Conservation (phyloP, 2,329 filamentous ascomycete species). For the Orbilia brochopaga region DNA sequence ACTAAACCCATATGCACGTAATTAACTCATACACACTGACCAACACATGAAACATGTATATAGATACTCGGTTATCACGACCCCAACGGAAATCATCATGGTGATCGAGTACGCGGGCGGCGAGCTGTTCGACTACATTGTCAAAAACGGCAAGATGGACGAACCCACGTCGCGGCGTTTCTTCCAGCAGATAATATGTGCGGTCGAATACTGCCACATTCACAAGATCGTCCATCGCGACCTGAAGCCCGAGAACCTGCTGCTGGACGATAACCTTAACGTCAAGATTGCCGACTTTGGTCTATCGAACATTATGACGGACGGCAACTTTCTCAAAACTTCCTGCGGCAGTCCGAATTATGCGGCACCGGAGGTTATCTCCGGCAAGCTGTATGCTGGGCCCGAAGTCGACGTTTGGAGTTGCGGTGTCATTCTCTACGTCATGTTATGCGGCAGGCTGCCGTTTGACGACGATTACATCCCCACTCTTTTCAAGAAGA, state of each 20-base stretch:
- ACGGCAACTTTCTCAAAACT: constrained; percentile 98
- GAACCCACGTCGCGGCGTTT: constrained; percentile 94
- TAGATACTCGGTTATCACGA: constrained; percentile 96
- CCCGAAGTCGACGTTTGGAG: constrained; percentile 99
- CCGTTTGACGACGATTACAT: constrained; percentile 99
- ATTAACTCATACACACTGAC: constrained; percentile 53
- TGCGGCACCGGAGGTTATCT: constrained; percentile 95
- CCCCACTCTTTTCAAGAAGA: constrained; percentile 95
- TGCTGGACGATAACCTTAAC: constrained; percentile 93
- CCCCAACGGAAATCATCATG: constrained; percentile 94
- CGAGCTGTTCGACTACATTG: constrained; percentile 97
- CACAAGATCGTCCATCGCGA: constrained; percentile 99
- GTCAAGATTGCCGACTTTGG: constrained; percentile 99
- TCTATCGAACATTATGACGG: constrained; percentile 99
- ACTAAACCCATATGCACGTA: background rate
- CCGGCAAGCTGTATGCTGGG: constrained; percentile 94
- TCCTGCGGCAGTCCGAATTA: constrained; percentile 99
- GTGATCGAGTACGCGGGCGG: constrained; percentile 96
- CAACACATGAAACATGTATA: constrained; percentile 16
- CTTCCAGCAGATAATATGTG: constrained; percentile 98
- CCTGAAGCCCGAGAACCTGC: constrained; percentile 93
- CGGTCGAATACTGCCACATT: constrained; percentile 97
- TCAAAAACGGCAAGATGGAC: constrained; percentile 87
- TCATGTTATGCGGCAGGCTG: constrained; percentile 78
- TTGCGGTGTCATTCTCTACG: constrained; percentile 87